Percentiles rank a stretch among this genome's conserved stretches.
Evolutionary conservation across 148 eudicot genomes (phyloP).

Genomic region (Fagopyrum homotropicum): DNA sequence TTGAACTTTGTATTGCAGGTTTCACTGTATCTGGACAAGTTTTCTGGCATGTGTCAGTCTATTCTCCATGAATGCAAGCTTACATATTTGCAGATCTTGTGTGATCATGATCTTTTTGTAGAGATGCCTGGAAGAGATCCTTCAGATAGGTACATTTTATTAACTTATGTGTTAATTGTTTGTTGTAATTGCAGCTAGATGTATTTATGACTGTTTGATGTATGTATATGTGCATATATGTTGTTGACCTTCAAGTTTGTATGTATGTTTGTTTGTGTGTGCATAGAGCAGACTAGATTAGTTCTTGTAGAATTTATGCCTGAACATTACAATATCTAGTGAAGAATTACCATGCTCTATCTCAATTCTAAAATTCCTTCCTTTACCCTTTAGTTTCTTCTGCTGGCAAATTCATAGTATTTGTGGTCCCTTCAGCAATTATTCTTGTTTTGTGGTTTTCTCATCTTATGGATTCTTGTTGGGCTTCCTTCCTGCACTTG

Average conservation of each 20-base stretch:
- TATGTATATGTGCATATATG: neutral
- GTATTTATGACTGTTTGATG: neutral
- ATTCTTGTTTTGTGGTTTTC: neutral
- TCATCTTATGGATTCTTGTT: neutral
- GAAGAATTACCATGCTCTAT: neutral
- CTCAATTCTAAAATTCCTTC: neutral
- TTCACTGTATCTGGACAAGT: conserved; percentile 93
- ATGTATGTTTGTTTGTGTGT: neutral
- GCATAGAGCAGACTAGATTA: neutral
- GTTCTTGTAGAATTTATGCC: neutral
- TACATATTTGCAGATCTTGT: conserved; percentile 89
- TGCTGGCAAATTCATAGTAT: neutral
- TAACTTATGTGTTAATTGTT: neutral
- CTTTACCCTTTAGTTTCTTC: neutral
- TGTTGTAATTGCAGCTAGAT: neutral
- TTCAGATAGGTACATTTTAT: conserved; percentile 70
- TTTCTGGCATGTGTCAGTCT: conserved; percentile 90
- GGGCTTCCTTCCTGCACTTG: neutral
- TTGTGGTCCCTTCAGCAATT: neutral
- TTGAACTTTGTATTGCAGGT: conserved; percentile 42
- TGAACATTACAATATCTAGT: neutral
- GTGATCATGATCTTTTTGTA: conserved; percentile 98
- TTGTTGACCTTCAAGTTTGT: neutral
- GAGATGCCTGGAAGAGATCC: conserved; percentile 99
- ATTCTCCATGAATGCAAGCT: conserved; percentile 98